A percentile compares a stretch with the other conserved stretches of the same genome.
Evolutionary conservation across 176 grass and related monocot genomes (phyloP).

Genomic region (Poa annua): DNA sequence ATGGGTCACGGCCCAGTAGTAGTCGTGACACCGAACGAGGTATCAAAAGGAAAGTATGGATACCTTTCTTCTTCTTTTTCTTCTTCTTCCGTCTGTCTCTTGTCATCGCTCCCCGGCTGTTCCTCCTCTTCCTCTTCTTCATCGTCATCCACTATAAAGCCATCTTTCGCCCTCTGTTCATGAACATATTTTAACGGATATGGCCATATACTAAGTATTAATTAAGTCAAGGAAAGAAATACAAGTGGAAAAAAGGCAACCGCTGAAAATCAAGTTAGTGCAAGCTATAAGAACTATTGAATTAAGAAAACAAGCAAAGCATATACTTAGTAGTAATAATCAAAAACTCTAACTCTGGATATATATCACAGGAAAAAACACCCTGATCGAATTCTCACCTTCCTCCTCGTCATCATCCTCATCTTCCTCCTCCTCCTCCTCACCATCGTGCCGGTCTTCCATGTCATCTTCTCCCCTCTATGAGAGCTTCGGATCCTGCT

Average conservation of each 20-base stretch:
- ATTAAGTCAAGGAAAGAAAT: neutral
- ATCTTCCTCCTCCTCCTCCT: neutral
- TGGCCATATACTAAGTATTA: neutral
- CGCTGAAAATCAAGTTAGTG: neutral
- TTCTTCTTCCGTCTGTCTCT: slow-evolving; percentile 74
- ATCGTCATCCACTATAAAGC: slow-evolving; percentile 94
- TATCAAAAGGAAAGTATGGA: slow-evolving; percentile 3
- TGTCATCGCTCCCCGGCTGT: slow-evolving; percentile 64
- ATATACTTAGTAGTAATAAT: neutral
- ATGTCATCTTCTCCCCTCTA: neutral
- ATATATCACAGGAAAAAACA: neutral
- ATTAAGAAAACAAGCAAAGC: slow-evolving; percentile 11
- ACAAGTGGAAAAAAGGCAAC: neutral
- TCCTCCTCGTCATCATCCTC: slow-evolving; percentile 65
- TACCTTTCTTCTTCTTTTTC: slow-evolving; percentile 82
- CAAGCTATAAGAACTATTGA: neutral
- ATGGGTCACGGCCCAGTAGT: too few species aligned
- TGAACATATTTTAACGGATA: neutral
- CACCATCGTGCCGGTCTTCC: neutral
- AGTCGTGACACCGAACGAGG: neutral
- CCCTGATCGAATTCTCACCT: slow-evolving; percentile 35
- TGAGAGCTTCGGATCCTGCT: slow-evolving; percentile 4
- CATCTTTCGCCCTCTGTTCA: slow-evolving; percentile 88
- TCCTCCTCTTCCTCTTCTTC: slow-evolving; percentile 84
- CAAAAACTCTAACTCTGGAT: neutral